Evolutionary conservation across 73 alveolate genomes (phyloP).

Genomic region (Uronychia binucleata): DNA sequence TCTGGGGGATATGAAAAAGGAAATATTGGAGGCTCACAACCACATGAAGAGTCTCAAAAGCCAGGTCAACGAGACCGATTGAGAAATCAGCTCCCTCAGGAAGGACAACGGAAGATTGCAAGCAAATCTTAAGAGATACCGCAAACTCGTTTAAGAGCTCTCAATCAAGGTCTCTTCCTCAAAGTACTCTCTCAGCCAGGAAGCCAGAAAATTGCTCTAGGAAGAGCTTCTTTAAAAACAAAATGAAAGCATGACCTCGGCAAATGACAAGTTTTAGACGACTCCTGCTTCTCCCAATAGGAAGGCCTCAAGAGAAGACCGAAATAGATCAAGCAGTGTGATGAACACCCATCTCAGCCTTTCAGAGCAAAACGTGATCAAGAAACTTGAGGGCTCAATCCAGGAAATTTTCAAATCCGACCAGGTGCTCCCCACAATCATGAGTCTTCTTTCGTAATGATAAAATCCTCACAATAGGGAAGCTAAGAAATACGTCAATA

Average conservation of each 20-base stretch:
- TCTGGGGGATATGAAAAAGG: conserved; percentile 56
- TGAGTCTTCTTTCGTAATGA: too few species aligned
- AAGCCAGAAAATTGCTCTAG: not conserved
- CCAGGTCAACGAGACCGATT: conserved; percentile 37
- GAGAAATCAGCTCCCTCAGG: conserved; percentile 44
- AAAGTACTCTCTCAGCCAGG: not conserved
- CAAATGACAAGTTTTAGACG: too few species aligned
- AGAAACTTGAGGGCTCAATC: not conserved
- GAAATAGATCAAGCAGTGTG: too few species aligned
- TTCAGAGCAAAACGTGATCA: too few species aligned
- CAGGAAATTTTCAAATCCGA: too few species aligned
- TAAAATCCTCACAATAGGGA: too few species aligned
- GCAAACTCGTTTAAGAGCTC: conserved; percentile 46
- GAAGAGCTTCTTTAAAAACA: too few species aligned
- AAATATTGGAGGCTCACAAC: conserved; percentile 40
- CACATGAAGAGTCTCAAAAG: conserved; percentile 45
- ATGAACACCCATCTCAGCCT: too few species aligned
- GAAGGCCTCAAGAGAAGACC: too few species aligned
- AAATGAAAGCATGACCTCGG: too few species aligned
- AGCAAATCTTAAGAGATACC: conserved; percentile 56
- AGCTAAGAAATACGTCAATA: conserved; percentile 18
- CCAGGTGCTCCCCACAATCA: too few species aligned
- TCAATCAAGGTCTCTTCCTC: not conserved
- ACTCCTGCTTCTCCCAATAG: too few species aligned
- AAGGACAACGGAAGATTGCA: conserved; percentile 41